Base-by-base conservation (phyloP, 1,284 basidiomycete genomes). In the Ceratobasidium sp. region DNA sequence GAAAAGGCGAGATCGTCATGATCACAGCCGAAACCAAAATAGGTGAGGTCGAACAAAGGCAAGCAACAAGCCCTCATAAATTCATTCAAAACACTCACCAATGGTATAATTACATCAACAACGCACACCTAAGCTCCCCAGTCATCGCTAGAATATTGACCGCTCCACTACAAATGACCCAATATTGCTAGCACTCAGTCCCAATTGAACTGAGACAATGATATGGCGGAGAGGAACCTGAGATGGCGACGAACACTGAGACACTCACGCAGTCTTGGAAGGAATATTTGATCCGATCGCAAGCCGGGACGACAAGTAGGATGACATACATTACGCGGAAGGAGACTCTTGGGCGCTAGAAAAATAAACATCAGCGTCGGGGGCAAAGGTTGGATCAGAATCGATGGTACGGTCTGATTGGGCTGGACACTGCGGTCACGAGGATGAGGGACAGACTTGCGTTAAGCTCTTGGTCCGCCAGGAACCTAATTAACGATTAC, bases 31-130 rank as follows among this genome's bases (percentile, higher is more conserved):
- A 7, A 22, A 7, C 61, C 16, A 48, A 63, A 48, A 19, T 22
- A 27, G 64, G 11, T 53, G 53, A 66, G 5, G 13, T 27, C 8
- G 13, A 58, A 58, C 29, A 71, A 46, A 43, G 39, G 54, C 37
- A 6, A 56, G 48, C 58, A 22, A 31, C 43, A 53, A 48, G 9
- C 16, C 34, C 31, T 37, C 34, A 14, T 59, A 59, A 56, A n/a
- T 37, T 8, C 9, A 22, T 0, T 16, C 13, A 14, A 46, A 29
- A 54, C 71, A 80, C 86, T 78, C 78, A 91, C 90, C 29, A 92
- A 84, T 48, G 93, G 84, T 0, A 91, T 92, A 53, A 93, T 91
- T 31, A 88, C 87, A 34, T 91, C 2, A 90, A 92, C n/a, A 91
- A 84, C 78, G 92, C 88, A 78, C 89, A 89, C 8, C 91, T 91